Evolutionary conservation across 345 rosid genomes (phyloP), one percentile per base, ranked within the genome.

Genomic region (Iberis pinnata): DNA sequence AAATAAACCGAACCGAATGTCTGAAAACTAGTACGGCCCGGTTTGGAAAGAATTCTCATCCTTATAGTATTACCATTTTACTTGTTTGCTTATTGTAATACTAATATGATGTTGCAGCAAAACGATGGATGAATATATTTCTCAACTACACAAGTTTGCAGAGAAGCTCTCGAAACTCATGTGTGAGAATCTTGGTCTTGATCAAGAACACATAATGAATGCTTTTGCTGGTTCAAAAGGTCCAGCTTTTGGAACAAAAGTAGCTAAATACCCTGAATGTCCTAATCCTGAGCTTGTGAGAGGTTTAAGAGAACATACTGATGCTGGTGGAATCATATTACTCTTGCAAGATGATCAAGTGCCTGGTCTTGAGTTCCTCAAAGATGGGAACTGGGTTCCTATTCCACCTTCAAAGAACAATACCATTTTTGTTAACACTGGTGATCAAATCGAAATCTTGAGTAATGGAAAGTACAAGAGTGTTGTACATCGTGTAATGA

Each of bases 211-310:
- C 65, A 77, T 82, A 65, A 79, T 72, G 64, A 56, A 76, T 4
- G 73, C 75, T 2, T 86, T 90, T 45, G 69, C 79, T 2, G 95
- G 96, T 49, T 46, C 46, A 1, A 64, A 63, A 51, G 94, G 88
- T 55, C 94, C 97, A 51, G 63, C 88, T 25, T 80, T 84, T n/a
- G 94, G 96, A 9, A 89, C 97, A 51, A 89, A 86, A 73, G 95
- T 84, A 40, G 97, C 95, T 1, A 82, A 73, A 43, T 86, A 86
- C 67, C 98, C 98, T 0, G 68, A 74, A 31, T 89, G 98, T 43
- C 83, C 87, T 22, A 62, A 62, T 42, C 95, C 97, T 1, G 83
- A 84, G 58, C 86, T 69, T 18, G 78, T 89, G 39, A 71, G 88
- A 75, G 97, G 97, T 39, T 87, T 86, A 14, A 62, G 89, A 67